Evolutionary conservation across 441 rosid genomes (phyloP).

Genomic region (Mallotus japonicus): DNA sequence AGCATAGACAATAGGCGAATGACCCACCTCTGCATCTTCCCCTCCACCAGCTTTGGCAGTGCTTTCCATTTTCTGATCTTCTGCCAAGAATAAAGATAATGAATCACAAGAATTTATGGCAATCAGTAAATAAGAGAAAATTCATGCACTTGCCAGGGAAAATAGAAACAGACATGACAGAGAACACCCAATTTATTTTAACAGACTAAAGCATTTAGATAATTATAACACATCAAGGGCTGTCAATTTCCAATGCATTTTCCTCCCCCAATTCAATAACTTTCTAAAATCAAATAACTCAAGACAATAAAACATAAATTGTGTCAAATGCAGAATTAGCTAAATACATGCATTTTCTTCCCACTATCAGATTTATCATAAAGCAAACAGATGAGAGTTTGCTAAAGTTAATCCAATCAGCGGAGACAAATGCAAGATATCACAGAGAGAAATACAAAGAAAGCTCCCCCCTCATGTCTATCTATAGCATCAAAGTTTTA

Average conservation of each 20-base stretch:
- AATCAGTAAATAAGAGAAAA: neutral
- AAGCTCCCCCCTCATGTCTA: neutral
- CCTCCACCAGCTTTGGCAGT: slow-evolving; percentile 23
- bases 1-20: neutral
- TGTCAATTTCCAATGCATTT: neutral
- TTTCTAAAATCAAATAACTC: neutral
- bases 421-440: neutral
- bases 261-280: neutral
- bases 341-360: neutral
- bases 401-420: neutral
- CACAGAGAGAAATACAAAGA: neutral
- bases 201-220: neutral
- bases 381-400: neutral
- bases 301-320: neutral
- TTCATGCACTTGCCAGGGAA: neutral
- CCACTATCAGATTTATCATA: neutral
- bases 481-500: neutral
- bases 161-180: neutral
- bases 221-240: neutral
- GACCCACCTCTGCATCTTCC: slow-evolving; percentile 25
- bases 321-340: neutral
- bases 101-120: neutral
- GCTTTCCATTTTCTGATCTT: slow-evolving; percentile 27
- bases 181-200: neutral
- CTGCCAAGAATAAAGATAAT: slow-evolving; percentile 5